phyloP scores from a whole-genome alignment of 192 early-diverging fungal species.

The Obelidium mucronatum region DNA sequence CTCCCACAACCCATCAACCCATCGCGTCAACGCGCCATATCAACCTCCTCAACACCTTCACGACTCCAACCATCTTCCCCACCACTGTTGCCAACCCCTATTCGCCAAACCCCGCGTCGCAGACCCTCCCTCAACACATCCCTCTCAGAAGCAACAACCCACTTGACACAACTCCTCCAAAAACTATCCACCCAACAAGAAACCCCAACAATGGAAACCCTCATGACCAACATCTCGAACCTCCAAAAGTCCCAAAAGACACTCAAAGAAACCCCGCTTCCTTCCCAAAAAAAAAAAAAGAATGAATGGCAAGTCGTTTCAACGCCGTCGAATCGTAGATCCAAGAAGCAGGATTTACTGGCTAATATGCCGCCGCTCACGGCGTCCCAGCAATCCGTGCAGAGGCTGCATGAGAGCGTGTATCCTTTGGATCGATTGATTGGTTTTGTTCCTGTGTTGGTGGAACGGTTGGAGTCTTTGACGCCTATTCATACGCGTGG shows the following conservation, averaged over 20 bases:
- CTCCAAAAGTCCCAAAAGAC: not conserved
- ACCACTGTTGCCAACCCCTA: not conserved
- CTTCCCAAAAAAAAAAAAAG: not conserved
- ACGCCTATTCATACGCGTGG: not conserved
- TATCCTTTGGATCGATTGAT: not conserved
- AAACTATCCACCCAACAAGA: not conserved
- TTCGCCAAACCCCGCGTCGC: not conserved
- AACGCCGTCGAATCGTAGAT: not conserved
- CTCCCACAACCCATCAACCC: not conserved
- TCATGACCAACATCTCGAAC: not conserved
- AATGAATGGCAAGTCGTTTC: slow-evolving; percentile 1
- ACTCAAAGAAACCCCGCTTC: not conserved
- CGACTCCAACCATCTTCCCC: not conserved
- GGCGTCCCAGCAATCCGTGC: not conserved
- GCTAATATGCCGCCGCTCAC: not conserved
- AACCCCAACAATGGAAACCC: not conserved
- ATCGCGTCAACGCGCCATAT: not conserved
- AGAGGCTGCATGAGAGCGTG: not conserved
- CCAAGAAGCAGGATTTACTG: not conserved
- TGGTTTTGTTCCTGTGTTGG: not conserved
- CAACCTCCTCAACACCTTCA: not conserved
- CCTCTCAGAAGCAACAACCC: slow-evolving; percentile 1
- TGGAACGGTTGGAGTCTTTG: not conserved
- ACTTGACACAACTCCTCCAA: not conserved
- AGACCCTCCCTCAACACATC: not conserved